Evolutionary conservation across 169 alveolate genomes (phyloP), one percentile per base, ranked within the genome.

Genomic region (Blepharisma undulans): DNA sequence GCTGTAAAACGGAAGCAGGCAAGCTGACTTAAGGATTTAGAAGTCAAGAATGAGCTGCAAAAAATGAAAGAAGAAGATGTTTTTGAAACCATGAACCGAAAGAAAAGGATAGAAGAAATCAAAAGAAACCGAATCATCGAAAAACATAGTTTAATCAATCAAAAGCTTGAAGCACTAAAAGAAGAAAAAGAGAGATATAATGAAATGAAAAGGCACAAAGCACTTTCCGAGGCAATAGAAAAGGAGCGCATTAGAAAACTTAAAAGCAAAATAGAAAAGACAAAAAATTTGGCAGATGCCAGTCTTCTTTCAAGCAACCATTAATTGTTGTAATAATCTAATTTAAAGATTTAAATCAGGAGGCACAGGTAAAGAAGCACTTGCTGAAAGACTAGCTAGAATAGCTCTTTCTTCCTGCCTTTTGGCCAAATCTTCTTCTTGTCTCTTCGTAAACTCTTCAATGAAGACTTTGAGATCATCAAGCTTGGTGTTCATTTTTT

Each of bases 171-270:
- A 32, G 29, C 25, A 25, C 29, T 78, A 32, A 78, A 78, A 78
- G 86, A 78, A 29, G 60, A 29, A 32, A 78, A 78, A 32, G 34
- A 32, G 29, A 12, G 34, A 2, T 27, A 1, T 12, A 78, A 78
- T 78, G 86, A 78, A 78, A 78, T 27, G 34, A 78, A 78, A 78
- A 25, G 86, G 6, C 61, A 78, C 8, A 22, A 78, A 27, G 86
- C 66, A 78, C 60, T 27, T 0, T 27, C 29, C 8, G 60, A 27
- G 10, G 66, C 60, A 29, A 21, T 78, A 78, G 86, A 78, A 34
- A 78, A 78, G 18, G 29, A 27, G 19, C 2, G 18, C 10, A 12
- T 78, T 2, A 78, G 34, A 21, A 8, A 2, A 0, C 60, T 78
- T 27, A 78, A 78, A 32, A 2, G 7, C 29, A 21, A 4, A 32